Conservation (phyloP, 441 rosid genomes). For the Corymbia calophylla region DNA sequence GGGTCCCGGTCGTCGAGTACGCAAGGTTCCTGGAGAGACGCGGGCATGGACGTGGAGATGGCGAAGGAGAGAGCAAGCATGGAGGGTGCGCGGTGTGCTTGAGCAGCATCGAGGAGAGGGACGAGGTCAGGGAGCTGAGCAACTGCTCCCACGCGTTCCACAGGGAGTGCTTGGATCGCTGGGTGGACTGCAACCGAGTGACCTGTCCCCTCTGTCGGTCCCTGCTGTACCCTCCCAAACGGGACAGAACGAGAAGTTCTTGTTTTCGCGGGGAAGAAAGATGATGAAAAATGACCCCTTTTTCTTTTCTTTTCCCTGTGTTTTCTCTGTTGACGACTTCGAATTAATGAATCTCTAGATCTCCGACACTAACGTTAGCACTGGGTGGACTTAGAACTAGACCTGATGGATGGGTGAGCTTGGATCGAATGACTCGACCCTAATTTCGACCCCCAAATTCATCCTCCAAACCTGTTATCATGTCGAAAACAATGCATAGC, state of each 20-base stretch:
- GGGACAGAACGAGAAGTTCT: not conserved
- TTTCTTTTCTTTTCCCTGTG: not conserved
- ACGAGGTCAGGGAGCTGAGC: not conserved
- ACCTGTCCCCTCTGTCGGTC: not conserved
- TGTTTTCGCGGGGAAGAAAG: not conserved
- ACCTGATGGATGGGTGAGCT: not conserved
- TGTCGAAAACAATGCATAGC: not conserved
- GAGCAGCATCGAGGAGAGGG: not conserved
- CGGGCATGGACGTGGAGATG: not conserved
- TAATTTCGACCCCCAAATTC: not conserved
- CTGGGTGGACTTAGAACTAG: not conserved
- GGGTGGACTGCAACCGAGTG: not conserved
- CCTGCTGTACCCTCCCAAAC: not conserved
- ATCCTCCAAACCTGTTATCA: not conserved
- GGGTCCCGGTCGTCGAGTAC: not conserved
- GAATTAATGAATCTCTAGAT: not conserved
- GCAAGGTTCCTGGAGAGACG: not conserved
- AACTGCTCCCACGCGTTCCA: constrained; percentile 1
- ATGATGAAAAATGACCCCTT: not conserved
- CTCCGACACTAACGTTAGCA: not conserved
- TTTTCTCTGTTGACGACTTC: not conserved
- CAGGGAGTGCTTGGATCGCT: not conserved
- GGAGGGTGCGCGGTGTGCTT: constrained; percentile 1
- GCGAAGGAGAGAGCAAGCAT: not conserved
- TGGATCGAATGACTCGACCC: not conserved